Evolutionary conservation across 148 eudicot species (phyloP).

Genomic region (Nepenthes gracilis): DNA sequence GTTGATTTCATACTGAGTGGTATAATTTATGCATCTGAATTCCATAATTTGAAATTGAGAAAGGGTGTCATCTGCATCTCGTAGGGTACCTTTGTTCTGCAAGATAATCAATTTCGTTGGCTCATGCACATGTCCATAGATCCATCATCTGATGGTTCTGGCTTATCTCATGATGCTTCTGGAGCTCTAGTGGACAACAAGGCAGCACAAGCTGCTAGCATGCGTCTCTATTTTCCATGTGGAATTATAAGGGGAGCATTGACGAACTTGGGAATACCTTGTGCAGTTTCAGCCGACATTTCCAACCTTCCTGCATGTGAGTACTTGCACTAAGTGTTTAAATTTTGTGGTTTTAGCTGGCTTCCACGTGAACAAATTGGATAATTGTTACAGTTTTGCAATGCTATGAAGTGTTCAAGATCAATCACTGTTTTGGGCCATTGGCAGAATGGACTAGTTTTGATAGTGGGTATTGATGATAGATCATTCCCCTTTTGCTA

Average conservation of each 20-base stretch:
- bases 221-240: constrained; percentile 99
- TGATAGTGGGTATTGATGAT: no score
- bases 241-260: constrained; percentile 97
- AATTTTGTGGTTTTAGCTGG: constrained; percentile 1
- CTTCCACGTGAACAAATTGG: neutral
- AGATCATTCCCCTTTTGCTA: no score
- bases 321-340: constrained; percentile 11
- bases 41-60: no score
- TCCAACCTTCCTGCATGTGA: constrained; percentile 96
- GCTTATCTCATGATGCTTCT: constrained; percentile 47
- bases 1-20: neutral
- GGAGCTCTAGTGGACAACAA: constrained; percentile 52
- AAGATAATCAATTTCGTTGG: constrained; percentile 91
- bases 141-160: constrained; percentile 36
- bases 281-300: constrained; percentile 99
- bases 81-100: constrained; percentile 94
- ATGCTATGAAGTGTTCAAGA: neutral
- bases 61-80: constrained; percentile 9
- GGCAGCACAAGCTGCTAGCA: constrained; percentile 76
- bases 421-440: no score
- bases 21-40: no score
- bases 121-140: constrained; percentile 65
- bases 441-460: no score
- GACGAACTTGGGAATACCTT: constrained; percentile 90
- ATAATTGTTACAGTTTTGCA: neutral